Evolutionary conservation across 1,284 basidiomycete species (phyloP), one percentile per base, ranked within the genome.

Genomic region (Leccinum insolens): DNA sequence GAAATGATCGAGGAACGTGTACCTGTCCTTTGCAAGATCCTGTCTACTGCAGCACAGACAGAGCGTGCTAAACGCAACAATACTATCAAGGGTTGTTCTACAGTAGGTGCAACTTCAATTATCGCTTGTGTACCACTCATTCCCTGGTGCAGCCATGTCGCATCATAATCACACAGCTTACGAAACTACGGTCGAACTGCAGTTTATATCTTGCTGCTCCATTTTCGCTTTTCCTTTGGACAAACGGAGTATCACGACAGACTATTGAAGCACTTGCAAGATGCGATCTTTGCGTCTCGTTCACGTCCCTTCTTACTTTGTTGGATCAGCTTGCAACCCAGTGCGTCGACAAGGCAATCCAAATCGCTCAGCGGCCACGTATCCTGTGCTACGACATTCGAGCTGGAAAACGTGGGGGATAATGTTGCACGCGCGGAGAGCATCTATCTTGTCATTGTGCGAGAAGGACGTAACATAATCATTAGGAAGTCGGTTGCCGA

Each of bases 211-310:
- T 7, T 22, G 22, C 22, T 22, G 44, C 17, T 4, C 65, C 63
- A 7, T 62, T 65, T 28, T 64, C 60, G 0, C 20, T 70, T 7
- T 69, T 64, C 28, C 37, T 70, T 1, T 70, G 68, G 69, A 65
- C 46, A 1, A 69, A 66, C 8, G 61, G 69, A 4, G 59, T 63
- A 7, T 69, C 57, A 11, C 60, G 25, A 2, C 65, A 70, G 39
- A 62, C 44, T 0, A 67, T 70, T 5, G 55, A 70, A 20, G 67
- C 68, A 3, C n/a, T 65, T 31, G 15, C 14, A 14, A 17, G 17
- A 20, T 34, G 15, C 15, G 22, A 3, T 4, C 28, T 59, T 31
- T 59, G 28, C 28, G 6, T 15, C 59, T 70, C 25, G 3, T 46
- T 12, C 49, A 17, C 28, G 6, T 59, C 57, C 8, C 28, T 59